Evolutionary conservation across 768 basidiomycete genomes (phyloP).

Genomic region (Leccinellum albellum): DNA sequence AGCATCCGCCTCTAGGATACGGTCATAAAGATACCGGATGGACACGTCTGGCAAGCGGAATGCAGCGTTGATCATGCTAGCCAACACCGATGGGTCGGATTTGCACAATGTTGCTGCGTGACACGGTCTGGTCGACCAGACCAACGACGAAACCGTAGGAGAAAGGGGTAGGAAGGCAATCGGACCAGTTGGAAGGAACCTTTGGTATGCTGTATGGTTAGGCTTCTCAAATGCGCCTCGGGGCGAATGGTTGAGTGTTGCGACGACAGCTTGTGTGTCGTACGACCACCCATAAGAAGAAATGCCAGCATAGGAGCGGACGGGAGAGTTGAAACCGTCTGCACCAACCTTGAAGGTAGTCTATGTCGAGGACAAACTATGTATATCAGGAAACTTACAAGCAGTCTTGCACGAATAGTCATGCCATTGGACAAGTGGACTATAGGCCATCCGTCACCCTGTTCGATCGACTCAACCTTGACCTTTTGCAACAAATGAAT

Average conservation of each 20-base stretch:
- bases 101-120: slow-evolving; percentile 71
- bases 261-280: slow-evolving; percentile 84
- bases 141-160: slow-evolving; percentile 74
- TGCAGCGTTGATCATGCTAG: slow-evolving; percentile 82
- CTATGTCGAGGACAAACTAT: neutral
- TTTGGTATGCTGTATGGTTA: slow-evolving; percentile 85
- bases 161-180: slow-evolving; percentile 93
- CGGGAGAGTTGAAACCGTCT: slow-evolving; percentile 93
- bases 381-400: slow-evolving; percentile 46
- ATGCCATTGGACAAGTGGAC: slow-evolving; percentile 69
- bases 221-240: slow-evolving; percentile 56
- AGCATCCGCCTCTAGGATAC: slow-evolving; percentile 53
- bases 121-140: slow-evolving; percentile 86
- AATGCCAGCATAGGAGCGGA: slow-evolving; percentile 81
- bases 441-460: slow-evolving; percentile 71
- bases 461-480: slow-evolving; percentile 68
- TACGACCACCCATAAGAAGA: slow-evolving; percentile 91
- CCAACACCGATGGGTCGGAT: slow-evolving; percentile 59
- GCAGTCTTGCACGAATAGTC: slow-evolving; percentile 64
- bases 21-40: slow-evolving; percentile 59
- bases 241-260: slow-evolving; percentile 75
- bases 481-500: slow-evolving; percentile 68
- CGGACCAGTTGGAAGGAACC: slow-evolving; percentile 93
- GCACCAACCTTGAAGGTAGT: slow-evolving; percentile 69
- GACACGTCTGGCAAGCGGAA: slow-evolving; percentile 81